These are phyloP conservation scores for Termitomyces heimii DNA, from an alignment of 768 basidiomycete species.

Conservation along the genomic window DNA sequence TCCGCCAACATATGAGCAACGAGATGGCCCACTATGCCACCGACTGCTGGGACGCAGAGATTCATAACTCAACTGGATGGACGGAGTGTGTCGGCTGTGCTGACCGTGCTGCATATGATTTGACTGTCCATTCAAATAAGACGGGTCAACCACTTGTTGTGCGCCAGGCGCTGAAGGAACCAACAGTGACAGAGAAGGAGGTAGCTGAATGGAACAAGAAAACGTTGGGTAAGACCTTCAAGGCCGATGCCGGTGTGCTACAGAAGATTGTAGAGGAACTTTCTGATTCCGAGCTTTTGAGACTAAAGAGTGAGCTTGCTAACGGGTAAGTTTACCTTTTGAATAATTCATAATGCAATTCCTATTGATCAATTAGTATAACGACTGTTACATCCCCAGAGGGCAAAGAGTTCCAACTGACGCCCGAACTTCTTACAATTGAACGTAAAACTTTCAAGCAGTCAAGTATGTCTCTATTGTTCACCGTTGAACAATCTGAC, in stretches of 20 bases:
- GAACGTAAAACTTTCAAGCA: conserved; percentile 85
- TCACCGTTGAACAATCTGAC: not conserved
- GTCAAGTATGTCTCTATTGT: conserved; percentile 47
- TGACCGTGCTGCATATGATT: conserved; percentile 95
- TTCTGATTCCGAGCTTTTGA: conserved; percentile 57
- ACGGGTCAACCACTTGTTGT: conserved; percentile 87
- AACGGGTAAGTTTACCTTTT: conserved; percentile 51
- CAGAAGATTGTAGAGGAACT: conserved; percentile 61
- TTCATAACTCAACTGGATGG: conserved; percentile 87
- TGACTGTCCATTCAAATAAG: conserved; percentile 80
- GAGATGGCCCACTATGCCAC: conserved; percentile 99
- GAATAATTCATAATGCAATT: not conserved
- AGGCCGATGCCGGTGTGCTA: conserved; percentile 67
- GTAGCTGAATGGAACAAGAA: conserved; percentile 85
- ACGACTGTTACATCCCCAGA: conserved; percentile 52
- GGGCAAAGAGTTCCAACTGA: conserved; percentile 64
- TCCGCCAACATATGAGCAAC: conserved; percentile 97
- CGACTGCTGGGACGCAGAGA: conserved; percentile 99
- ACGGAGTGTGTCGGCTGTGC: conserved; percentile 99
- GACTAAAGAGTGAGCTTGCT: conserved; percentile 64
- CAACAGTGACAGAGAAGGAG: conserved; percentile 74
- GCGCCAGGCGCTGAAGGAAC: conserved; percentile 79
- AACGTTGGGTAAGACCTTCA: conserved; percentile 82
- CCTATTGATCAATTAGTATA: conserved; percentile 28
- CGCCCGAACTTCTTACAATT: conserved; percentile 70